Conservation (phyloP, 208 protist genomes). For the Acanthamoeba divionensis region DNA sequence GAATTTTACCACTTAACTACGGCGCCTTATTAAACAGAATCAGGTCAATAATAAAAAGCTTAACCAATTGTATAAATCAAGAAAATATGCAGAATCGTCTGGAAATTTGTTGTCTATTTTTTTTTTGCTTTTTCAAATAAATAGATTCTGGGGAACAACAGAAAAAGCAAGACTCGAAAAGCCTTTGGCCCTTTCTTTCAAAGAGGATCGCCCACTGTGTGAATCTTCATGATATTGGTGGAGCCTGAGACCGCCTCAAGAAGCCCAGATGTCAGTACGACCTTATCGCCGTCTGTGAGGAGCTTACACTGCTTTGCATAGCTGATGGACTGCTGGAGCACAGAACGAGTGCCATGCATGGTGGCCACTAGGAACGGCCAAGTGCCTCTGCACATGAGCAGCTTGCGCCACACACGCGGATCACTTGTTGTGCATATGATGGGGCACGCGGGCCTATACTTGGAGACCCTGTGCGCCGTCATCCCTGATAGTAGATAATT, state of each 20-base stretch:
- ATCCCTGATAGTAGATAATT: slow-evolving; percentile 61
- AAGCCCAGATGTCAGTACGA: slow-evolving; percentile 67
- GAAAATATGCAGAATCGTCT: too few relatives aligned
- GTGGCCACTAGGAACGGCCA: slow-evolving; percentile 57
- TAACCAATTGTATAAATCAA: too few relatives aligned
- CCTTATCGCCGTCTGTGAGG: background rate
- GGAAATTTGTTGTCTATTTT: too few relatives aligned
- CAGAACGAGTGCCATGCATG: slow-evolving; percentile 58
- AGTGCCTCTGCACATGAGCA: slow-evolving; percentile 43
- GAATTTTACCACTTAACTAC: too few relatives aligned
- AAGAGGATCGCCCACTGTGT: background rate
- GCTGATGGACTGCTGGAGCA: slow-evolving; percentile 69
- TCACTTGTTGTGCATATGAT: slow-evolving; percentile 79
- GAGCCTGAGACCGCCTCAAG: slow-evolving; percentile 62
- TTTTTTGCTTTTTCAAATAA: too few relatives aligned
- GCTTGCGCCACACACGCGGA: slow-evolving; percentile 45
- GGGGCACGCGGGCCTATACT: slow-evolving; percentile 93
- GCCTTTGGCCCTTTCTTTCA: too few relatives aligned
- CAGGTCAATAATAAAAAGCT: too few relatives aligned
- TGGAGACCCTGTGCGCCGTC: slow-evolving; percentile 91
- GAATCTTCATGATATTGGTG: slow-evolving; percentile 64
- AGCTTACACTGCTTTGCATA: slow-evolving; percentile 58
- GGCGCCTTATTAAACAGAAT: too few relatives aligned
- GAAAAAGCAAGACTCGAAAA: too few relatives aligned
- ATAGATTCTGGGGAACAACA: too few relatives aligned